Evolutionary conservation across 139 green algal species (phyloP).

Genomic region (Monoraphidium neglectum): DNA sequence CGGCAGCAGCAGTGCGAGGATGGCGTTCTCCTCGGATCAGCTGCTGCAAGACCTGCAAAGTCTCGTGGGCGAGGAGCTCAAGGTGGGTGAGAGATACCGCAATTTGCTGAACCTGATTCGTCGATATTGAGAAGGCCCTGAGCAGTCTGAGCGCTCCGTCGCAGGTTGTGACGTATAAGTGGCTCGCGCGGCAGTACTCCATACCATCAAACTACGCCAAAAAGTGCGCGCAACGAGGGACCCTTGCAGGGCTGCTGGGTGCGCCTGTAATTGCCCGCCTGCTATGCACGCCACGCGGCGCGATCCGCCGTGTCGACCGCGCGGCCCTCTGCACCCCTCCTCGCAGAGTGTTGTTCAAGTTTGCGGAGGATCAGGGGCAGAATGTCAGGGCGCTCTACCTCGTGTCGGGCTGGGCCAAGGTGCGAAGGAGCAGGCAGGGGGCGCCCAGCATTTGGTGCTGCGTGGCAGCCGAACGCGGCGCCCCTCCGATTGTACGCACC

Average conservation of each 20-base stretch:
- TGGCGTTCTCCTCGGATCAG: no score
- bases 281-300: no score
- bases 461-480: no score
- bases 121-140: no score
- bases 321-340: not conserved
- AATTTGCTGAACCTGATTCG: no score
- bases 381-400: constrained; percentile 23
- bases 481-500: not conserved
- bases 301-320: not conserved
- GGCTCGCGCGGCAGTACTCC: constrained; percentile 25
- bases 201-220: constrained; percentile 27
- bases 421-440: not conserved
- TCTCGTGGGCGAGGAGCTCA: constrained; percentile 17
- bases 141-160: no score
- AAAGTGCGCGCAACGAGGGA: not conserved
- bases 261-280: no score
- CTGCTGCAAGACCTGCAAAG: constrained; percentile 14
- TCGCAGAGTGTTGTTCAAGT: constrained; percentile 18
- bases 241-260: no score
- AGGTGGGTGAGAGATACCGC: not conserved
- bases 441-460: no score
- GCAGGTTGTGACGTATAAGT: constrained; percentile 32
- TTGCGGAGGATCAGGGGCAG: constrained; percentile 19
- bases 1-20: no score
- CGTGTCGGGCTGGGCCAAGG: constrained; percentile 20